Percentiles rank a stretch among this genome's conserved stretches.
These are phyloP conservation scores for Tetrahymena borealis DNA, from an alignment of 73 alveolate genomes.

Conservation along the genomic window DNA sequence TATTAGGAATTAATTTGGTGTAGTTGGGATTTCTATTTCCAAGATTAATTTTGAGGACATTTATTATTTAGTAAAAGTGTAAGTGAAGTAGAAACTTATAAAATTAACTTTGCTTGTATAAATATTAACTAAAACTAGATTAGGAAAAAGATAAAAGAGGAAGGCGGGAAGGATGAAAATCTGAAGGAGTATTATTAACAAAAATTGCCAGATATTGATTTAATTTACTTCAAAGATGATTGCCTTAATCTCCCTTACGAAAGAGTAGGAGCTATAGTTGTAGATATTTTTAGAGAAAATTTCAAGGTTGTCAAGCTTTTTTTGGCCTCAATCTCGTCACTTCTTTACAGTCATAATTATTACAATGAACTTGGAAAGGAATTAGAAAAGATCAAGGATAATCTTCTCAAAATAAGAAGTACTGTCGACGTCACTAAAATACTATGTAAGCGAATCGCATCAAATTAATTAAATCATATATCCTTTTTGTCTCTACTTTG, in stretches of 20 bases:
- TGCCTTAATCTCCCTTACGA: not conserved
- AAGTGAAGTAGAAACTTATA: not conserved
- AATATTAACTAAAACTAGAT: not conserved
- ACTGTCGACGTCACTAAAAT: not conserved
- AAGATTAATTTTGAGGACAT: too few relatives aligned
- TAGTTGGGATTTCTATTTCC: too few relatives aligned
- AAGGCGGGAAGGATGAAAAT: not conserved
- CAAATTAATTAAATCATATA: not conserved
- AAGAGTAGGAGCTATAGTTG: not conserved
- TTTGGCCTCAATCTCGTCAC: not conserved
- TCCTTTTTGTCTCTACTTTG: not conserved
- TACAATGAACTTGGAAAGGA: not conserved
- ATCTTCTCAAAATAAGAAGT: not conserved
- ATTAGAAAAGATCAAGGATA: not conserved
- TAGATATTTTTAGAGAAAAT: not conserved
- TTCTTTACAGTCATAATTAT: not conserved
- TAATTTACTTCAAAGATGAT: not conserved
- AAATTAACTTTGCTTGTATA: not conserved
- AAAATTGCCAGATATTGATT: not conserved
- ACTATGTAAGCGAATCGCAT: conserved; percentile 3
- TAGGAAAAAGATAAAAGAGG: not conserved
- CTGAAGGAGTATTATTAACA: not conserved
- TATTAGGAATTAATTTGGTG: too few relatives aligned
- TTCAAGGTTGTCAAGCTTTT: not conserved
- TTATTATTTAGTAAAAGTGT: not conserved